These are phyloP conservation scores for Gryganskiella cystojenkinii DNA, from an alignment of 192 early-diverging fungal species.

Conservation along the genomic window DNA sequence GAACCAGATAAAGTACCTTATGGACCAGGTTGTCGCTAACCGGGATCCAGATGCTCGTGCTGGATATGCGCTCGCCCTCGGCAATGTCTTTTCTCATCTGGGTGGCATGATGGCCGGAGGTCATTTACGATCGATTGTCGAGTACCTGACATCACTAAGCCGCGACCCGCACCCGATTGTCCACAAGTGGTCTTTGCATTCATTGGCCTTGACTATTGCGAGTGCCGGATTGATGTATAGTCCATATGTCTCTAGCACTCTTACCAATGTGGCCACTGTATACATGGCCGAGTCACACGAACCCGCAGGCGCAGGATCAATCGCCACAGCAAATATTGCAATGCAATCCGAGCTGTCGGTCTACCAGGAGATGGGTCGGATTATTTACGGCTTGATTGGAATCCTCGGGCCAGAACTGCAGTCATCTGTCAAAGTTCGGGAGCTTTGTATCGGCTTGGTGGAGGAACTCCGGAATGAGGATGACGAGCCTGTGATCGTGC, in stretches of 20 bases:
- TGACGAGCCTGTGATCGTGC: conserved; percentile 79
- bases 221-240: conserved; percentile 94
- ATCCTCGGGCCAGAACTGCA: conserved; percentile 94
- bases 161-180: conserved; percentile 94
- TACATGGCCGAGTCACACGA: conserved; percentile 91
- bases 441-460: conserved; percentile 82
- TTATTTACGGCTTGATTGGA: conserved; percentile 90
- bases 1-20: conserved; percentile 77
- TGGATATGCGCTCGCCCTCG: conserved; percentile 91
- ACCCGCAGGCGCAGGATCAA: conserved; percentile 66
- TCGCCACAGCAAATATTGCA: conserved; percentile 70
- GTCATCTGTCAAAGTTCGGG: conserved; percentile 73
- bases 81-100: conserved; percentile 87
- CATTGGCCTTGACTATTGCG: conserved; percentile 85
- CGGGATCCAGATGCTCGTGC: conserved; percentile 95
- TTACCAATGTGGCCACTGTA: conserved; percentile 89
- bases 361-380: conserved; percentile 80
- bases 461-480: conserved; percentile 83
- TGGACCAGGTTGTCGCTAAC: conserved; percentile 89
- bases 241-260: conserved; percentile 87
- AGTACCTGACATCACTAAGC: conserved; percentile 89
- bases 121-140: conserved; percentile 89
- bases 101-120: conserved; percentile 88
- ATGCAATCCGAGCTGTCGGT: conserved; percentile 70
- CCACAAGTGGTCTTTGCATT: conserved; percentile 91